Percentiles rank a stretch among this genome's conserved stretches.
Conservation (phyloP, 768 basidiomycete species). For the Heimioporus sp. region DNA sequence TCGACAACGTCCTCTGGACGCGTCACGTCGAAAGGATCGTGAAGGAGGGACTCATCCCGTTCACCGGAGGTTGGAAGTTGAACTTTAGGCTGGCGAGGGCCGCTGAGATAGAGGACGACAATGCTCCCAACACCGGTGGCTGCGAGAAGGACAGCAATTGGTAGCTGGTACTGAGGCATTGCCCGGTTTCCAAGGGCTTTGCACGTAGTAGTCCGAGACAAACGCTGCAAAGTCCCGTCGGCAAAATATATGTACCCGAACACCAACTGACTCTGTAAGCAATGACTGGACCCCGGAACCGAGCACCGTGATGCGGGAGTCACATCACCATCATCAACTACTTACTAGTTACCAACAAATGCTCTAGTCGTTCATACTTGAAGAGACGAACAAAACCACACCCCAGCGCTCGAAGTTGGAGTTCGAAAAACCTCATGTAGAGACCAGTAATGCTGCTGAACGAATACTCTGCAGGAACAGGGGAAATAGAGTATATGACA, state of each 20-base stretch:
- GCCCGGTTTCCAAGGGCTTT: too few relatives aligned
- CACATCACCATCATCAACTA: background rate
- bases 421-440: too few relatives aligned
- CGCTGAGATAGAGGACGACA: slow-evolving; percentile 38
- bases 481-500: too few relatives aligned
- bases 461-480: too few relatives aligned
- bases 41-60: slow-evolving; percentile 22
- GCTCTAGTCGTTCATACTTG: too few relatives aligned
- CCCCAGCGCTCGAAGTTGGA: too few relatives aligned
- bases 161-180: slow-evolving; percentile 64
- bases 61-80: slow-evolving; percentile 39
- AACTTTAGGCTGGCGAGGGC: slow-evolving; percentile 49
- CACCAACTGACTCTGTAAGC: slow-evolving; percentile 8
- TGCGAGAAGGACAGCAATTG: slow-evolving; percentile 48
- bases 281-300: slow-evolving; percentile 6
- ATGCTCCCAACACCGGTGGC: slow-evolving; percentile 45
- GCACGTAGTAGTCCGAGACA: too few relatives aligned
- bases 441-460: too few relatives aligned
- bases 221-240: background rate
- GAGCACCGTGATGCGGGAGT: background rate
- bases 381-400: too few relatives aligned
- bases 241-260: slow-evolving; percentile 1
- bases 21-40: slow-evolving; percentile 70
- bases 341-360: too few relatives aligned
- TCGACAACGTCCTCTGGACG: slow-evolving; percentile 67